phyloP scores from a whole-genome alignment of 208 protist species.

The Leishmania major region DNA sequence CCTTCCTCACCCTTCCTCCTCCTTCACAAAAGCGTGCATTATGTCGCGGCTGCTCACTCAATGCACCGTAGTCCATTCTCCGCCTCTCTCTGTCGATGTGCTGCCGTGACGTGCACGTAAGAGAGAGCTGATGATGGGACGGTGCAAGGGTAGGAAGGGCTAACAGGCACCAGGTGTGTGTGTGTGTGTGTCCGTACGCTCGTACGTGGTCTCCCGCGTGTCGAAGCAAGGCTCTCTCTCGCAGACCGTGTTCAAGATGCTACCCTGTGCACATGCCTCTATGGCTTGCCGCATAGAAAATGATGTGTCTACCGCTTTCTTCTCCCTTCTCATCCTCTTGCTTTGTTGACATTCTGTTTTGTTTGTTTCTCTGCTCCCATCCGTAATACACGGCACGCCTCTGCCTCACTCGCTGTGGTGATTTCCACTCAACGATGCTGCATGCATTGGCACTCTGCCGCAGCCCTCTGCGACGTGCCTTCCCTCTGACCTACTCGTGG shows the following conservation, averaged over 20 bases:
- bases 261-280: not conserved
- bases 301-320: not conserved
- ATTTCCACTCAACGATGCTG: not conserved
- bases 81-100: not conserved
- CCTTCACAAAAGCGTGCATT: not conserved
- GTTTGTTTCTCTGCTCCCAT: not conserved
- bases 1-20: not conserved
- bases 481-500: not conserved
- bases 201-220: not conserved
- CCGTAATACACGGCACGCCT: not conserved
- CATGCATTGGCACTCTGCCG: not conserved
- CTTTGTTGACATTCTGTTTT: too few relatives aligned
- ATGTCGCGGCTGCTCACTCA: not conserved
- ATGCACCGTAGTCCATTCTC: not conserved
- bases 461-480: not conserved
- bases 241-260: not conserved
- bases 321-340: not conserved
- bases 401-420: not conserved
- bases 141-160: not conserved
- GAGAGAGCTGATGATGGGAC: not conserved
- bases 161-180: not conserved
- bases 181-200: not conserved
- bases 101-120: not conserved
- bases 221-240: not conserved
- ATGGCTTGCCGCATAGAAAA: not conserved